Conservation (phyloP, 352 stramenopile genomes). For the Phytophthora podocarpi region DNA sequence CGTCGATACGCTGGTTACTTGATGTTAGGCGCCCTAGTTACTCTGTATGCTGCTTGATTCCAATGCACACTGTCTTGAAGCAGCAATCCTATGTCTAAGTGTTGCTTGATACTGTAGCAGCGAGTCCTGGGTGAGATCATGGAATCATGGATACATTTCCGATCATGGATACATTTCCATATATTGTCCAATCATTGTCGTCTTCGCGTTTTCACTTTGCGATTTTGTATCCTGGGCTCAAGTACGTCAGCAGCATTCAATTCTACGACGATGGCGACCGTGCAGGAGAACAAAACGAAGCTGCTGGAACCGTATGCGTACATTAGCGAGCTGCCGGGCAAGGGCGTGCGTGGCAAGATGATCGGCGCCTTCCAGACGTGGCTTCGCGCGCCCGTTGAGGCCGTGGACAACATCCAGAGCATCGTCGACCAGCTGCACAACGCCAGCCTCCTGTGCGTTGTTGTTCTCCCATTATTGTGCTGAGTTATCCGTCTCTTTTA, state of each 20-base stretch:
- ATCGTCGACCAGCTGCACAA: constrained; percentile 97
- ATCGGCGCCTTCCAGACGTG: constrained; percentile 91
- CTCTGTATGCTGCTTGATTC: no score
- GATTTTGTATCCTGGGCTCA: not conserved
- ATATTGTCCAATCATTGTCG: not conserved
- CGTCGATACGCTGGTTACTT: no score
- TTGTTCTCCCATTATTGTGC: constrained; percentile 4
- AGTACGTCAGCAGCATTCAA: constrained; percentile 1
- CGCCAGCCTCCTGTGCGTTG: constrained; percentile 88
- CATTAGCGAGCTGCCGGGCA: constrained; percentile 84
- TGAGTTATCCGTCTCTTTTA: not conserved
- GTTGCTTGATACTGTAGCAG: no score
- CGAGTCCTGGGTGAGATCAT: no score
- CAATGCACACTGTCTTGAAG: no score
- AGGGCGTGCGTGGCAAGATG: constrained; percentile 89
- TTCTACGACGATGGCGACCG: constrained; percentile 22
- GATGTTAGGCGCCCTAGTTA: no score
- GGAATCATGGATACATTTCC: not conserved
- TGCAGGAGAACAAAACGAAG: constrained; percentile 51
- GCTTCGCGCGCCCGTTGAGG: constrained; percentile 64
- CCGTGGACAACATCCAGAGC: constrained; percentile 85
- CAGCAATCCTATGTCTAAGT: no score
- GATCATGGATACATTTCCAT: not conserved
- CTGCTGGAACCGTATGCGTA: constrained; percentile 90
- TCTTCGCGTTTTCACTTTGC: no score